Evolutionary conservation across 306 rosid genomes (phyloP).

Genomic region (Purshia tridentata): DNA sequence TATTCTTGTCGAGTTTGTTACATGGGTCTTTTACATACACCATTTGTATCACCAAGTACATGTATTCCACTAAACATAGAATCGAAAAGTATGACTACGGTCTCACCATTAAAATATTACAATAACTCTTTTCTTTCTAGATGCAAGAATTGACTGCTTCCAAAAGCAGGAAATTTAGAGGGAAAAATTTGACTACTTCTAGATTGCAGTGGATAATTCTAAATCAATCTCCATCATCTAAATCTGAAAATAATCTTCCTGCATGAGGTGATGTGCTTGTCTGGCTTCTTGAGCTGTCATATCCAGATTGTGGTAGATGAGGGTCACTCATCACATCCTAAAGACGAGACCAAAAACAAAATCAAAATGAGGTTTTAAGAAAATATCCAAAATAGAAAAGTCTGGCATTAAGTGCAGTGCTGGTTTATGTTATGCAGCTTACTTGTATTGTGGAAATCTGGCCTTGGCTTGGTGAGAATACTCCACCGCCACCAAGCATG

Average conservation of each 20-base stretch:
- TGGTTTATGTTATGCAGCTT: constrained; percentile 22
- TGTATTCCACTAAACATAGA: too few species aligned
- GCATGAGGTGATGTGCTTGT: constrained; percentile 37
- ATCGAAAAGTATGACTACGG: too few species aligned
- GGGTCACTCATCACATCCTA: constrained; percentile 41
- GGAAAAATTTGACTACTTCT: too few species aligned
- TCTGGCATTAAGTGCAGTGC: background rate
- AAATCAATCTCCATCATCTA: background rate
- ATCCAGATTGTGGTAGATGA: constrained; percentile 27
- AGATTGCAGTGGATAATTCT: background rate
- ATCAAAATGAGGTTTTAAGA: background rate
- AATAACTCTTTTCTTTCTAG: too few species aligned
- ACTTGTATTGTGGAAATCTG: constrained; percentile 35
- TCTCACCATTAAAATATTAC: too few species aligned
- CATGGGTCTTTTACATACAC: too few species aligned
- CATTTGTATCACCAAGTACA: too few species aligned
- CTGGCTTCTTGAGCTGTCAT: constrained; percentile 29
- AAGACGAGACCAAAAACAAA: background rate
- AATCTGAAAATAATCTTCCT: background rate
- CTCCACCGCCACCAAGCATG: constrained; percentile 17
- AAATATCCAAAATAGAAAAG: background rate
- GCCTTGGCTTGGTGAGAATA: constrained; percentile 11
- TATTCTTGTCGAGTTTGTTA: too few species aligned
- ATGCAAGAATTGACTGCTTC: too few species aligned
- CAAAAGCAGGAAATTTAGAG: too few species aligned